Evolutionary conservation across 257 asterid species (phyloP).

Genomic region (Orobanche coerulescens): DNA sequence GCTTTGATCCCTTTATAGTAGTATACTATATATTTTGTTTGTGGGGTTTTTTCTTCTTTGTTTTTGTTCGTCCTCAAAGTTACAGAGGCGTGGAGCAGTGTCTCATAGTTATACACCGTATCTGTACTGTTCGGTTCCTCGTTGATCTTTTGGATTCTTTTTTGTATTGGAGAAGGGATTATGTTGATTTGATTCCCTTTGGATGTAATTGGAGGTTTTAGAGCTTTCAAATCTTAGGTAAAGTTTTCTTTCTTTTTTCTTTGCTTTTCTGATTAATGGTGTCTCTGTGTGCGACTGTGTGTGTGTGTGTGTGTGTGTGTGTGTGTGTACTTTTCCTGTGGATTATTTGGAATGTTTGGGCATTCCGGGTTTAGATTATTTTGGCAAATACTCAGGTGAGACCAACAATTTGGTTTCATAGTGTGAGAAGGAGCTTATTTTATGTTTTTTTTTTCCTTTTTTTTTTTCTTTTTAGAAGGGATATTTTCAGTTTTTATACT

Average conservation of each 20-base stretch:
- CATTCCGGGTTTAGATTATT: background rate
- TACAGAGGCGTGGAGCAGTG: background rate
- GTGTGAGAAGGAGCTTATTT: no score
- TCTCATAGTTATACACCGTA: background rate
- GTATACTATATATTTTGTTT: no score
- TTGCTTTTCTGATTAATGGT: background rate
- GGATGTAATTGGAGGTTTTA: background rate
- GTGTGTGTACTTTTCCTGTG: background rate
- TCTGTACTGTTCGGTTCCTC: slow-evolving; percentile 5
- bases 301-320: background rate
- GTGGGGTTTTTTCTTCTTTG: slow-evolving; percentile 20
- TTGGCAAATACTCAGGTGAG: background rate
- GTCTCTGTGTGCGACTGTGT: background rate
- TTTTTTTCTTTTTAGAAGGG: no score
- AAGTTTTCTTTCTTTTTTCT: background rate
- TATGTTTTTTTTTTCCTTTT: no score
- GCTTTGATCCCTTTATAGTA: slow-evolving; percentile 16
- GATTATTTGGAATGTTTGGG: background rate
- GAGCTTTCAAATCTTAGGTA: background rate
- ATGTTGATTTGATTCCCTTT: slow-evolving; percentile 26
- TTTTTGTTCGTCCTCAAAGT: background rate
- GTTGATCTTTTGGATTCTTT: slow-evolving; percentile 13
- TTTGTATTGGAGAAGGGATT: slow-evolving; percentile 13
- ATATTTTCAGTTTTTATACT: no score
- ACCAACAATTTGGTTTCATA: no score